A percentile compares a stretch with the other conserved stretches of the same genome.
Conservation (phyloP, 306 rosid species). For the Gleditsia sinensis region DNA sequence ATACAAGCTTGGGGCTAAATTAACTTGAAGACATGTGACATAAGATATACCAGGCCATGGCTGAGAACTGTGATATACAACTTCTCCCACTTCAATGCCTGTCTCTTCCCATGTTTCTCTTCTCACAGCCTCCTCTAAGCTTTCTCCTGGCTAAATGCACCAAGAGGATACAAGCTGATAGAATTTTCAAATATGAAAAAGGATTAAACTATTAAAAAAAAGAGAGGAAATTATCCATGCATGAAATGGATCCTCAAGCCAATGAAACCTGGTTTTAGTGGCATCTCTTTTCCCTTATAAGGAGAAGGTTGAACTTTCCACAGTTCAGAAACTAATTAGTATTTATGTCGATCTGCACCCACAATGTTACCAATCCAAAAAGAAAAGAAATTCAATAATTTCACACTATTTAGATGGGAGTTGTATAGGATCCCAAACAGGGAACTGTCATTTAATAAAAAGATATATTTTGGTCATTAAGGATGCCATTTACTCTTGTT, state of each 20-base stretch:
- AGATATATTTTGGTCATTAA: neutral
- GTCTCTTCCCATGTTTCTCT: slow-evolving; percentile 99
- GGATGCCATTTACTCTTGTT: neutral
- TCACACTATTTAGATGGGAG: neutral
- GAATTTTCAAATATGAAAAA: slow-evolving; percentile 2
- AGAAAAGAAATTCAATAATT: slow-evolving; percentile 17
- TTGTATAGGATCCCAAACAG: slow-evolving; percentile 12
- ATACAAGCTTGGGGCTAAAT: slow-evolving; percentile 3
- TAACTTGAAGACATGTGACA: slow-evolving; percentile 2
- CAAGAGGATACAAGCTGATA: slow-evolving; percentile 23
- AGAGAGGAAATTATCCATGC: slow-evolving; percentile 12
- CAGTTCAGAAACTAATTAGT: slow-evolving; percentile 12
- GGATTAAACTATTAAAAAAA: neutral
- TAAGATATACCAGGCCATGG: slow-evolving; percentile 88
- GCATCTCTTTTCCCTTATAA: slow-evolving; percentile 19
- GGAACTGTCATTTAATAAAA: neutral
- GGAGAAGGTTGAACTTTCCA: slow-evolving; percentile 10
- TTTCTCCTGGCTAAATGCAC: slow-evolving; percentile 83
- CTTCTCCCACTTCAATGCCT: slow-evolving; percentile 93
- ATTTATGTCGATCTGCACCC: slow-evolving; percentile 11
- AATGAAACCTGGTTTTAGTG: slow-evolving; percentile 17
- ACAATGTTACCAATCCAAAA: slow-evolving; percentile 13
- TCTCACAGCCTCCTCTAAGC: slow-evolving; percentile 95
- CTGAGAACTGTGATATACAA: slow-evolving; percentile 89
- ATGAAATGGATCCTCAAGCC: slow-evolving; percentile 19